Evolutionary conservation across 352 stramenopile genomes (phyloP), one percentile per base, ranked within the genome.

Genomic region (Phytophthora europaea): DNA sequence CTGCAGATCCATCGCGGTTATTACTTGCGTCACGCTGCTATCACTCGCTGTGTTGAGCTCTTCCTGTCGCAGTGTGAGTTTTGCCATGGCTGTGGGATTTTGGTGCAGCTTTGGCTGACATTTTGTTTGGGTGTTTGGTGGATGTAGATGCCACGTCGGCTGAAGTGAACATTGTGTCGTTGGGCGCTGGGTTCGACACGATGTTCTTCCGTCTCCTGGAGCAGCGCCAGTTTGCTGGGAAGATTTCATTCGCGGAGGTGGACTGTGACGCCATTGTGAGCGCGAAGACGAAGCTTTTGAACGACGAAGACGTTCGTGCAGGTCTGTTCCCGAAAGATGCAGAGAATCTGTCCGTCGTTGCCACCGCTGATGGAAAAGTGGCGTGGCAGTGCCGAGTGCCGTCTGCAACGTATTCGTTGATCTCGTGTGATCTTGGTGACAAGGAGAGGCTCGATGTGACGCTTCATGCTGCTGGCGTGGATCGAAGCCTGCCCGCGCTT

Each of bases 1-100:
- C 22, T 64, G 12, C 65, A 94, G 87, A 93, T 94, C 57, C 87
- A 94, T 70, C 85, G 85, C 6, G 87, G 87, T 13, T 94, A 94
- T 64, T 93, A 92, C 66, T 63, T 94, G 53, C 85, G 87, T 23
- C 85, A 93, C 52, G 58, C 87, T 4, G 87, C 84, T 4, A 78
- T 94, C 55, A 45, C 72, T 23, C 78, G 81, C 36, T 87, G 81
- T 51, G 81, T 94, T 40, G 67, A 83, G 0, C 73, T 77, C 12
- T 94, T 94, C 52, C 73, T 94, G 4, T 58, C 48, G 26, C 67
- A 82, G 22, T 60, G 79, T 82, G 43, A 31, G 73, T 61, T 55
- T 31, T 1, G 1, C 54, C 1, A 0, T 59, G 20, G 2, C 36
- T 64, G 10, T 10, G 9, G 31, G 28, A 1, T 22, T 60, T 23